Evolutionary conservation across 1,284 basidiomycete species (phyloP), one percentile per base, ranked within the genome.

Genomic region (Rugosomyces carneus): DNA sequence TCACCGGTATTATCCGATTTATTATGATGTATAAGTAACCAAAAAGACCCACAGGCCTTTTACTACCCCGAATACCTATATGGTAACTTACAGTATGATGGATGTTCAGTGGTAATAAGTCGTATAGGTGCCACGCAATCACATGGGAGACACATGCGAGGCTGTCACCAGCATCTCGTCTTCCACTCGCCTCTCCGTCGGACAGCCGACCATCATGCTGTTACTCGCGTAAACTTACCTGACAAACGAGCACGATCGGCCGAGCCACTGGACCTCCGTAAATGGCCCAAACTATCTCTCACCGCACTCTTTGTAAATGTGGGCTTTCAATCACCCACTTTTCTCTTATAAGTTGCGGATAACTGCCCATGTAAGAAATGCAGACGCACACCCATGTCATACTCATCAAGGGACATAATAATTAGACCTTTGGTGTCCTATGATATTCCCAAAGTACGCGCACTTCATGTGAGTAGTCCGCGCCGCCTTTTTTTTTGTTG

Each of bases 401-500:
- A 26, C 39, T 26, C 26, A 26, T 27, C 47, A 5, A 13, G 19
- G 31, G 44, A 48, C 37, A 35, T 53, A 38, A 42, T 57, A 38
- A 52, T 61, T 32, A 60, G 52, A 35, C 60, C 60, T 18, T 51
- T 65, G 48, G 57, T 54, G 23, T 64, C 65, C n/a, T 45, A 54
- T 41, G 73, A 78, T 45, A 54, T 78, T 36, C 59, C 64, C 9
- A 59, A 61, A 20, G 59, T 77, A 20, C 66, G 63, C 38, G 58
- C 64, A n/a, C 55, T 79, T 20, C 75, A 79, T 59, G 76, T 74
- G 55, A 47, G 72, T 65, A 32, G 11, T 32, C 42, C 21, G 16
- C n/a, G n/a, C n/a, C n/a, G n/a, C n/a, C n/a, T n/a, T 50, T n/a
- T 32, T 53, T 37, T 48, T 51, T 38, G 24, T 42, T 48, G 18